Base-by-base conservation (phyloP, 257 asterid species). In the Solanum megistacrolobum region DNA sequence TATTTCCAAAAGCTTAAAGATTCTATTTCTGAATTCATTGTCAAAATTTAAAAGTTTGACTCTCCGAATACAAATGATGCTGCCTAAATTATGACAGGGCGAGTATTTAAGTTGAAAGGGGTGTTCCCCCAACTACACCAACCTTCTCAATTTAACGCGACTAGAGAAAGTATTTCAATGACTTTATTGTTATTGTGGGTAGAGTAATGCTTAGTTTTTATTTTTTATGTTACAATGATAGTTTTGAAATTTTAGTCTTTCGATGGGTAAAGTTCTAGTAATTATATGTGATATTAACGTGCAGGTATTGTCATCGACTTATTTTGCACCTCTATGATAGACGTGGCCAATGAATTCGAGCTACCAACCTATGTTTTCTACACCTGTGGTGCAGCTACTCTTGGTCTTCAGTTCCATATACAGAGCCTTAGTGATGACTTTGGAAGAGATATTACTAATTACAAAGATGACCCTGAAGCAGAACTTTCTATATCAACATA, bases 251-350 rank as follows among this genome's bases (percentile, higher is more conserved):
- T 71, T 31, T 72, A 4, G 79, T 32, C 48, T 73, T 73, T 2
- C 12, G 10, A 5, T 16, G 48, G 5, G 23, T 73, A 35, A 35
- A 34, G 31, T 35, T 35, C 23, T 41, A 35, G 29, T 73, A 73
- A 73, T 20, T 35, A 34, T 35, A 73, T 3, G 82, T 34, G 82
- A 74, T 9, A 74, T 74, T 74, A 36, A 75, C 52, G 7, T 1
- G 68, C 66, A 21, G 86, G 89, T n/a, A 48, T 88, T n/a, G 84
- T 62, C 12, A 65, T 76, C 10, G 84, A 71, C 84, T 31, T 85
- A 88, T 85, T 91, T 11, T 90, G 90, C 68, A 87, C 89, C 2
- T 1, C 75, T 13, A 87, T 91, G 93, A 81, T 89, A 7, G 93
- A 91, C 7, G 91, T 91, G 55, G 92, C 92, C 18, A 69, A 87